Evolutionary conservation across 805 yeast genomes (phyloP).

Genomic region (Alloascoidea africana): DNA sequence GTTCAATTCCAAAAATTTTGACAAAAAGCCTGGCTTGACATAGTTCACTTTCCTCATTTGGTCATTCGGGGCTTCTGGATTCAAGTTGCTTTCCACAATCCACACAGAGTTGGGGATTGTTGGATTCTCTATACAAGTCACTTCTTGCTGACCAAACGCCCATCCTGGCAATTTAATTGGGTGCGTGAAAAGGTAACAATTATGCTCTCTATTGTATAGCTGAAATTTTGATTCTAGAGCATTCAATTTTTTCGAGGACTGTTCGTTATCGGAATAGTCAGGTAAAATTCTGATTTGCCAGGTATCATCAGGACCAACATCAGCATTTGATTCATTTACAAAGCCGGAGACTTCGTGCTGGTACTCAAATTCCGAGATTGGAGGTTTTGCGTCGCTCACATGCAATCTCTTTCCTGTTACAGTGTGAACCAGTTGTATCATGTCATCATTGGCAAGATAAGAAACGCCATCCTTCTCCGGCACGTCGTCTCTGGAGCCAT

Average conservation of each 20-base stretch:
- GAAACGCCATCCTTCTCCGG: too few species aligned
- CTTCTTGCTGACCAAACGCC: conserved; percentile 81
- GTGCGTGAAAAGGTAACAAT: conserved; percentile 64
- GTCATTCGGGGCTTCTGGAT: conserved; percentile 26
- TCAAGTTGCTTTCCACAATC: conserved; percentile 61
- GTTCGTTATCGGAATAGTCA: conserved; percentile 30
- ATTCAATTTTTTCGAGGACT: conserved; percentile 37
- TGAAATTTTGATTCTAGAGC: conserved; percentile 61
- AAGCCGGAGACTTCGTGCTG: too few species aligned
- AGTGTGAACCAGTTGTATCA: conserved; percentile 26
- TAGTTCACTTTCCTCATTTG: conserved; percentile 36
- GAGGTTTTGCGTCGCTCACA: too few species aligned
- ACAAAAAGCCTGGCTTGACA: conserved; percentile 34
- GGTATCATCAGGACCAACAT: conserved; percentile 57
- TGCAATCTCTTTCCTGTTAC: too few species aligned
- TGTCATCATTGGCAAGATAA: too few species aligned
- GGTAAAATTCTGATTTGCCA: conserved; percentile 61
- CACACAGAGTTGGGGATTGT: conserved; percentile 42
- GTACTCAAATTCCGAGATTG: too few species aligned
- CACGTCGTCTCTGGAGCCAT: too few species aligned
- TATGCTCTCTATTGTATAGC: conserved; percentile 67
- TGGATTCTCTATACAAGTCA: conserved; percentile 65
- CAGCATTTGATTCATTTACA: conserved; percentile 59
- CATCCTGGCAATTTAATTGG: conserved; percentile 64
- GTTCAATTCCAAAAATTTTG: conserved; percentile 53